phyloP scores from a whole-genome alignment of 2,329 filamentous ascomycete genomes.

The Calonectria hawksworthii region DNA sequence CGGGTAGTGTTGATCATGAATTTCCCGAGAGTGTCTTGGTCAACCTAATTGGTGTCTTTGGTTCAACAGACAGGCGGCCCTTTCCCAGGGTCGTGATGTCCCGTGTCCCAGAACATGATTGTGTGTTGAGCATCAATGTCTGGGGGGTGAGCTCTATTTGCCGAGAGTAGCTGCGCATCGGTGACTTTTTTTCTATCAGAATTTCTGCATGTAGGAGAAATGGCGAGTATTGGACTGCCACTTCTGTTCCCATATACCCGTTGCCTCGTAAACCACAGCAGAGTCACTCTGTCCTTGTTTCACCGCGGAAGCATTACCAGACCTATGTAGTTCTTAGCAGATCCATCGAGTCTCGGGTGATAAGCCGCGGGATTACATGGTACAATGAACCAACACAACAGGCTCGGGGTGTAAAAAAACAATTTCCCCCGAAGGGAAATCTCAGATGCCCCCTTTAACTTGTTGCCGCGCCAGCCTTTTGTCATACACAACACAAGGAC shows the following conservation, averaged over 20 bases:
- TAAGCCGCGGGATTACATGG: neutral
- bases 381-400: neutral
- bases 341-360: neutral
- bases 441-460: neutral
- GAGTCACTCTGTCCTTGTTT: neutral
- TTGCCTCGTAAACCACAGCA: neutral
- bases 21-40: slow-evolving; percentile 5
- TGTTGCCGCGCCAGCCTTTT: neutral
- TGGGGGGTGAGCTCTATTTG: neutral
- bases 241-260: neutral
- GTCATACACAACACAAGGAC: neutral
- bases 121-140: neutral
- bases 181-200: neutral
- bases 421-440: neutral
- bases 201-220: neutral
- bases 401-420: neutral
- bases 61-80: neutral
- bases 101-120: neutral
- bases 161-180: neutral
- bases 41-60: neutral
- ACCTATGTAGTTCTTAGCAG: neutral
- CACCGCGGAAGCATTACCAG: neutral
- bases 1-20: neutral
- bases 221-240: neutral
- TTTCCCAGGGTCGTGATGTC: neutral